Base-by-base conservation (phyloP, 441 rosid species). In the Iberis amara region DNA sequence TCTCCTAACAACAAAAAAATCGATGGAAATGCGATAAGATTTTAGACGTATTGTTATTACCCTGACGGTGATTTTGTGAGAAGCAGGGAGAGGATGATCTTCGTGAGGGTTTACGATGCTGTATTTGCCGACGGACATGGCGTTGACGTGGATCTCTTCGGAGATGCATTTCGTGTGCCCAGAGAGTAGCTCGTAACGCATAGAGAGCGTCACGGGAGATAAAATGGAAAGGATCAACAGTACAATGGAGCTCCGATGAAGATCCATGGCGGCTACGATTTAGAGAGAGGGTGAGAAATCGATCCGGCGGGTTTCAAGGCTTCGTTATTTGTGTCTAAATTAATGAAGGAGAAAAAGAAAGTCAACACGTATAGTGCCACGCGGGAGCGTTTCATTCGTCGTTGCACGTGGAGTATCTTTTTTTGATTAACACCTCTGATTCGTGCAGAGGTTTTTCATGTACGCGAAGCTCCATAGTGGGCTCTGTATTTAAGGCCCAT, bases 101-200 rank as follows among this genome's bases (percentile, higher is more conserved):
- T 80, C 82, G 59, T 66, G 32, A 24, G 76, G 68, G 44, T 75
- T 83, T 21, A 83, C 75, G 68, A 83, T 24, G 77, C 55, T 52
- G 71, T 78, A 83, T 73, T 79, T 83, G 2, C 91, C 87, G 60
- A 83, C 81, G 50, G 77, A 35, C 85, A 83, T 68, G 27, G 85
- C 56, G 43, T 70, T 73, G 57, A 61, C 70, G 53, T 71, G 76
- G 62, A 83, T 79, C 71, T 83, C 91, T 58, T 83, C 91, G 36
- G 83, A 45, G 72, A 83, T 79, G 77, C 91, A 83, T 69, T 79
- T 83, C 6, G 83, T 83, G 64, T 80, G 80, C 0, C 81, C 80
- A 40, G 91, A 77, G 15, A 36, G 57, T 40, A 83, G 11, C 37
- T 80, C 87, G 81, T 76, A 79, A 5, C 85, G 79, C 35, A 80